Evolutionary conservation across 1,284 basidiomycete species (phyloP).

Genomic region (Polyporus tsugae): DNA sequence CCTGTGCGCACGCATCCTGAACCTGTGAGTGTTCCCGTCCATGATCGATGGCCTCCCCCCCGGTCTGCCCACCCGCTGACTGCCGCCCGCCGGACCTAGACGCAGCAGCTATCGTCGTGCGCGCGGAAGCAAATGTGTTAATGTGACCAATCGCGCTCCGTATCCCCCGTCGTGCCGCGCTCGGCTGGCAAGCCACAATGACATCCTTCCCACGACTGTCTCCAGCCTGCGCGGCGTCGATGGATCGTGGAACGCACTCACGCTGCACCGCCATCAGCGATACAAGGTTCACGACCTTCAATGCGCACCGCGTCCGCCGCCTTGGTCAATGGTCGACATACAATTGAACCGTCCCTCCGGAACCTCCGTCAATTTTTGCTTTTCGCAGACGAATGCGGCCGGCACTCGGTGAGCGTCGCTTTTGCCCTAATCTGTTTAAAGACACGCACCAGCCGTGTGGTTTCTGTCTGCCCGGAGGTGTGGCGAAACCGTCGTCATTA

Average conservation of each 20-base stretch:
- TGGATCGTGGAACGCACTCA: constrained; percentile 16
- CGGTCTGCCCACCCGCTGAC: neutral
- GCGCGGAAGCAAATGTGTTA: constrained; percentile 17
- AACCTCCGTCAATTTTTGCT: neutral
- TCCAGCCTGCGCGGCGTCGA: constrained; percentile 2
- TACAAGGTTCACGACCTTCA: constrained; percentile 16
- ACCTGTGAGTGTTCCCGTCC: constrained; percentile 10
- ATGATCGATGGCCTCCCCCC: constrained; percentile 18
- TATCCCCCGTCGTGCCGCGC: constrained; percentile 1
- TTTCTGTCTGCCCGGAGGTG: neutral
- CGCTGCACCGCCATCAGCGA: constrained; percentile 20
- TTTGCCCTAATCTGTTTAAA: neutral
- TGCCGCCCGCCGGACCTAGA: neutral
- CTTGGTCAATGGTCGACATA: constrained; percentile 5
- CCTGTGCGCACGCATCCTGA: constrained; percentile 6
- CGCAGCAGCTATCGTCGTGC: neutral
- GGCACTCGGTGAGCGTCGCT: neutral
- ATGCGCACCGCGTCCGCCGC: neutral
- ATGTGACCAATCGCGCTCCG: neutral
- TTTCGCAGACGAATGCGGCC: neutral
- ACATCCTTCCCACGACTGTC: constrained; percentile 16
- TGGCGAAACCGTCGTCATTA: neutral
- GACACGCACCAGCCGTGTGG: neutral
- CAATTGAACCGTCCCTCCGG: neutral
- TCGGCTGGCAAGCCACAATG: constrained; percentile 3